phyloP scores from a whole-genome alignment of 805 yeast genomes.

The Suhomyces pyralidae region DNA sequence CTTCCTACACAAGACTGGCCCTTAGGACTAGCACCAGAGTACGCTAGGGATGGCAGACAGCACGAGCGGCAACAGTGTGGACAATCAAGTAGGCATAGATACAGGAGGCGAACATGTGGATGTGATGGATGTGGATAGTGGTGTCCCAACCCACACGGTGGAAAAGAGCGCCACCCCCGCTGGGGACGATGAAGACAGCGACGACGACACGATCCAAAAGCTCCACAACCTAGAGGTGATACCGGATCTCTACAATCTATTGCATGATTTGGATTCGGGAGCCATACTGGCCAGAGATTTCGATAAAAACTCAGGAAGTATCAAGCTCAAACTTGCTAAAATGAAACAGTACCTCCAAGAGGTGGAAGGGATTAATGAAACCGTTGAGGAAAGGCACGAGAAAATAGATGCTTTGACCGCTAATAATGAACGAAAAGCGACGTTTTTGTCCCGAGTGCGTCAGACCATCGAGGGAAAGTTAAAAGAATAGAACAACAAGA shows the following conservation, averaged over 20 bases:
- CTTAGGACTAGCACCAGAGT: not conserved
- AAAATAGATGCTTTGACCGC: constrained; percentile 31
- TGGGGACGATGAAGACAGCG: not conserved
- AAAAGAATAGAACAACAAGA: not conserved
- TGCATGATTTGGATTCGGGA: constrained; percentile 36
- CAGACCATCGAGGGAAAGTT: constrained; percentile 11
- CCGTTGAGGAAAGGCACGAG: constrained; percentile 33
- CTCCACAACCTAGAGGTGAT: constrained; percentile 31
- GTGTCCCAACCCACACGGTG: not conserved
- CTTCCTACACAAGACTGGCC: not conserved
- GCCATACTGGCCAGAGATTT: constrained; percentile 39
- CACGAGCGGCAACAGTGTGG: not conserved
- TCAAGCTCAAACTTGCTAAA: constrained; percentile 38
- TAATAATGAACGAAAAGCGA: constrained; percentile 26
- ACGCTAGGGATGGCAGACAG: not conserved
- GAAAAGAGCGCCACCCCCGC: not conserved
- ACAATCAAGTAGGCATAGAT: not conserved
- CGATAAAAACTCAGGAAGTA: constrained; percentile 44
- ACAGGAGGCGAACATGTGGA: not conserved
- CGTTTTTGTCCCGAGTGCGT: constrained; percentile 18
- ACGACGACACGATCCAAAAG: constrained; percentile 16
- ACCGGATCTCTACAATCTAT: constrained; percentile 35
- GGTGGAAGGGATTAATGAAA: constrained; percentile 45
- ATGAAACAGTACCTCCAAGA: constrained; percentile 35
- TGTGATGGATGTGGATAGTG: not conserved